Base-by-base conservation (phyloP, 805 yeast genomes). In the Sungouiozyma intestinalis region DNA sequence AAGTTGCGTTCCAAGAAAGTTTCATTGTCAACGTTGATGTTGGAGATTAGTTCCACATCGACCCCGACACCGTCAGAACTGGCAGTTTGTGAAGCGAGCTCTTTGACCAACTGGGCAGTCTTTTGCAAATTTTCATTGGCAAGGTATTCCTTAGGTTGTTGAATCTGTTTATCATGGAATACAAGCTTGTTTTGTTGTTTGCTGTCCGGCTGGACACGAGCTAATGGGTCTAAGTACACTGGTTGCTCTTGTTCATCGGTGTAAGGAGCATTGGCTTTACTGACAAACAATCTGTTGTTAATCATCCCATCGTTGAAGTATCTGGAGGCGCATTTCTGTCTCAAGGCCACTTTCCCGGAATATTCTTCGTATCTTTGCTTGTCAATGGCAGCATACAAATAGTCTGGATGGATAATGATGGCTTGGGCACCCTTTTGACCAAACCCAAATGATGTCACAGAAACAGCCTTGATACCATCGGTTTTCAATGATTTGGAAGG, bases 401-500 rank as follows among this genome's bases (percentile, higher is more conserved):
- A 92, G 67, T 90, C 96, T 47, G 97, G 84, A 69, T 90, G 94
- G 49, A 92, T 74, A 43, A 79, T 83, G 63, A 92, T 68, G 38
- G 95, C 96, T 66, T 87, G 95, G 44, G 87, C 98, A 71, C 99
- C 99, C 75, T 92, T 92, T 72, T 92, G 99, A 64, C 99, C 99
- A 65, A 92, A 92, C 65, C 99, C 99, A 64, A 92, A 92, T 2
- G 99, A 92, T 4, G 97, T 92, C 39, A 92, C 79, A 33, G 97
- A 85, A 44, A 85, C 94, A 46, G 99, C 99, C 74, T 90, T 92
- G 63, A 92, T 75, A 64, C 98, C 97, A 64, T 88, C 95, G 38
- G 98, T 92, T 70, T 84, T 85, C 60, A 92, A 76, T 20, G 94
- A 71, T 65, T 92, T 82, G 20, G 96, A 85, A 64, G 97, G 97